Conservation (phyloP, 1,284 basidiomycete species). For the Mrakiaceae sp. region DNA sequence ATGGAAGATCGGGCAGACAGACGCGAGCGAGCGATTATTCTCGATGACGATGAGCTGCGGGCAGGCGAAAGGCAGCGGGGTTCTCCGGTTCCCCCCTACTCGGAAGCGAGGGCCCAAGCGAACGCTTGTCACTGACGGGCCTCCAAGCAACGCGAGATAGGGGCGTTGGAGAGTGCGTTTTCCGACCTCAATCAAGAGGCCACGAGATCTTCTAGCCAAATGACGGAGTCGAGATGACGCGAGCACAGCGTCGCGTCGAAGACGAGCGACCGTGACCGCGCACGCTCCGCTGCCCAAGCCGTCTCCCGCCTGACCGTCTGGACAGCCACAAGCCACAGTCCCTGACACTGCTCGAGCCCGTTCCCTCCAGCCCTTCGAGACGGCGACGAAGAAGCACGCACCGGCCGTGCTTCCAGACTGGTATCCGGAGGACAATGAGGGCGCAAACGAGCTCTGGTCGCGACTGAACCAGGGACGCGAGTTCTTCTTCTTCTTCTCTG, state of each 20-base stretch:
- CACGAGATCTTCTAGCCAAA: too few species aligned
- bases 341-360: background rate
- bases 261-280: too few species aligned
- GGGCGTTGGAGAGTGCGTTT: too few species aligned
- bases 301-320: background rate
- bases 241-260: too few species aligned
- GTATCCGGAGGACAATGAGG: background rate
- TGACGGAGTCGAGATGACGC: too few species aligned
- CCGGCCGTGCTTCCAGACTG: background rate
- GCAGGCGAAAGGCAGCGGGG: background rate
- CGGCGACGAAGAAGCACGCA: background rate
- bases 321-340: background rate
- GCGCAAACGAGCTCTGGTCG: slow-evolving; percentile 3
- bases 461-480: slow-evolving; percentile 15
- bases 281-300: too few species aligned
- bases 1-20: background rate
- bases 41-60: background rate
- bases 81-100: background rate
- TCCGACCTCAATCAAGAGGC: too few species aligned
- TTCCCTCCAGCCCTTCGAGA: background rate
- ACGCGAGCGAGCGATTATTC: background rate
- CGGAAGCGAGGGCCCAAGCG: too few species aligned
- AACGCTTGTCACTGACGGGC: too few species aligned
- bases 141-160: too few species aligned
- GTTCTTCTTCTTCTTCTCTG: background rate